Percentiles rank a stretch among this genome's conserved stretches.
These are phyloP conservation scores for Umbelopsis vinacea DNA, from an alignment of 192 early-diverging fungal genomes.

Conservation along the genomic window DNA sequence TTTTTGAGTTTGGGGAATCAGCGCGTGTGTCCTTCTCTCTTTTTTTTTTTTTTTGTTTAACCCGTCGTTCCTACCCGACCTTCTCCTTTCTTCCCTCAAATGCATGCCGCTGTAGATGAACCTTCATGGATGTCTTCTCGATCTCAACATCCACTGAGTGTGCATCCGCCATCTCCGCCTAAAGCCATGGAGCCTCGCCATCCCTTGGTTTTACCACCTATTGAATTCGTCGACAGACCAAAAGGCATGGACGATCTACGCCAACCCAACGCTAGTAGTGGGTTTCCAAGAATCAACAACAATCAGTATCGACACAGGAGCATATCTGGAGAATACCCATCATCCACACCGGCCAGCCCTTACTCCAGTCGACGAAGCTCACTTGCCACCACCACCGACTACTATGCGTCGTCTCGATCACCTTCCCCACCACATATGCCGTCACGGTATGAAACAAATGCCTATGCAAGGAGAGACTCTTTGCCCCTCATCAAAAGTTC, in stretches of 20 bases:
- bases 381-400: conserved; percentile 21
- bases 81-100: neutral
- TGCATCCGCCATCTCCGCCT: conserved; percentile 16
- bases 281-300: conserved; percentile 5
- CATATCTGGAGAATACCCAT: conserved; percentile 22
- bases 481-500: conserved; percentile 13
- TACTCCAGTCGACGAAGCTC: conserved; percentile 20
- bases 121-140: conserved; percentile 18
- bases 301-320: conserved; percentile 7
- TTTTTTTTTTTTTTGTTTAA: neutral
- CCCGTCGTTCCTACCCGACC: neutral
- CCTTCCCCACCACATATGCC: conserved; percentile 15
- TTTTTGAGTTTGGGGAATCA: too few relatives aligned
- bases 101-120: conserved; percentile 16
- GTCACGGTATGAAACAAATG: conserved; percentile 16
- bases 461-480: conserved; percentile 18
- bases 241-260: neutral
- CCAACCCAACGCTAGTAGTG: neutral
- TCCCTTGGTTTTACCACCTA: conserved; percentile 10
- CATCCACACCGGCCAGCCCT: conserved; percentile 9
- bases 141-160: conserved; percentile 17
- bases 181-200: conserved; percentile 19
- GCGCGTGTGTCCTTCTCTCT: neutral
- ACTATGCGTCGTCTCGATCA: conserved; percentile 19
- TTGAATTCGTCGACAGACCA: conserved; percentile 9